These are phyloP conservation scores for Patellifolia procumbens DNA, from an alignment of 179 eudicot genomes.

Conservation along the genomic window DNA sequence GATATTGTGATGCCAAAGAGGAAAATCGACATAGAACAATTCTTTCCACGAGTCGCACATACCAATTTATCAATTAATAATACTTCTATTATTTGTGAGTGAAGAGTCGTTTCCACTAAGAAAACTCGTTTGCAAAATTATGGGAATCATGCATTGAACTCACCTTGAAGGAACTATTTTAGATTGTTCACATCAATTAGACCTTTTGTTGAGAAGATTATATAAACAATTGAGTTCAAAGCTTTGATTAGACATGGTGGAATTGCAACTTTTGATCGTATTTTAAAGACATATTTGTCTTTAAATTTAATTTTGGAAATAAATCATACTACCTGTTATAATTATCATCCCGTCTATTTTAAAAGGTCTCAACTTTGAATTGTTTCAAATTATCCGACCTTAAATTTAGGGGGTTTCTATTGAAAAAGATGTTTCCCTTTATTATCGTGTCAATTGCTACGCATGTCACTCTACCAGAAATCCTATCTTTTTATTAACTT, in stretches of 20 bases:
- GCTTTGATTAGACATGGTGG: slow-evolving; percentile 23
- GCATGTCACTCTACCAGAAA: no score
- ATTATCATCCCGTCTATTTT: no score
- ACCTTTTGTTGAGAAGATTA: background rate
- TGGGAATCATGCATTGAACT: slow-evolving; percentile 8
- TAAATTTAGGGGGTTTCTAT: no score
- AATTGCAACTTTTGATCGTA: slow-evolving; percentile 22
- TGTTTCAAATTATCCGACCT: no score
- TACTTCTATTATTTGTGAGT: background rate
- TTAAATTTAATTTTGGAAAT: no score
- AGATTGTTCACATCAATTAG: background rate
- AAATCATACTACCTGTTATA: no score
- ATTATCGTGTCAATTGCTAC: no score
- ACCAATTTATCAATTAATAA: background rate
- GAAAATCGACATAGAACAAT: background rate
- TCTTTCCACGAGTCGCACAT: background rate
- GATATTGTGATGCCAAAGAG: background rate
- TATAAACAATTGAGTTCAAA: slow-evolving; percentile 17
- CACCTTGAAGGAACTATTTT: background rate
- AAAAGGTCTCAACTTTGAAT: no score
- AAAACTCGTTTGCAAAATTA: background rate
- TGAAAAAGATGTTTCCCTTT: no score
- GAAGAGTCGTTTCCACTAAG: background rate
- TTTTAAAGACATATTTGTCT: background rate
- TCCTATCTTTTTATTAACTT: no score